These are phyloP conservation scores for Colletotrichum echinochloae DNA, from an alignment of 2,329 filamentous ascomycete species.

Conservation along the genomic window DNA sequence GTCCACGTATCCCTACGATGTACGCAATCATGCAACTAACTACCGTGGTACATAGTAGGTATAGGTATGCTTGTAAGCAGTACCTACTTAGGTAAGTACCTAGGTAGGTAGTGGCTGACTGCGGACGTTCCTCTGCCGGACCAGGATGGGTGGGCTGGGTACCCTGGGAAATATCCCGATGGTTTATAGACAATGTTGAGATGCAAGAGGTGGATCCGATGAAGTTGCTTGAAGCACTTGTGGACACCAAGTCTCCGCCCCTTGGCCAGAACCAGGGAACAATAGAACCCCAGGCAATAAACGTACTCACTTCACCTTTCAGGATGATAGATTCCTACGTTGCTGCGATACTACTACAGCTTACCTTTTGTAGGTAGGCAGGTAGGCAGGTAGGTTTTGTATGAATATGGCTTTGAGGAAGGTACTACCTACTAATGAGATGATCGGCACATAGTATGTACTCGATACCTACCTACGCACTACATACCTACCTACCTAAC, in stretches of 20 bases:
- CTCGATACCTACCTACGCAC: too few relatives aligned
- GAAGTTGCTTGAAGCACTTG: conserved; percentile 24
- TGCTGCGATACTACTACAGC: too few relatives aligned
- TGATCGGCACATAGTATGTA: too few relatives aligned
- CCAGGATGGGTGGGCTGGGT: background rate
- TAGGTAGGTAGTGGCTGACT: background rate
- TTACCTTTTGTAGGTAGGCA: background rate
- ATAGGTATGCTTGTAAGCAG: too few relatives aligned
- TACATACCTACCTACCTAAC: too few relatives aligned
- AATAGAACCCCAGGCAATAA: background rate
- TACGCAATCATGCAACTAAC: background rate
- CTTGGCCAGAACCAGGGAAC: background rate
- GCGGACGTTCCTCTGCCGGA: background rate
- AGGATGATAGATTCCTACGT: background rate
- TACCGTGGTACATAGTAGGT: too few relatives aligned
- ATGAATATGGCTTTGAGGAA: background rate
- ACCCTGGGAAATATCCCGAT: conserved; percentile 3
- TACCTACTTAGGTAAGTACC: background rate
- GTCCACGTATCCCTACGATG: background rate
- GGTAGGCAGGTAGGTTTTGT: background rate
- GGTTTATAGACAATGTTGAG: conserved; percentile 2
- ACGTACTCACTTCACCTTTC: background rate
- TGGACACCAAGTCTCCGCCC: background rate
- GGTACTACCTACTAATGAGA: too few relatives aligned
- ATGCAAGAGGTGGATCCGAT: conserved; percentile 9